Conservation (phyloP, 352 stramenopile genomes). For the Globisporangium carolinianum region DNA sequence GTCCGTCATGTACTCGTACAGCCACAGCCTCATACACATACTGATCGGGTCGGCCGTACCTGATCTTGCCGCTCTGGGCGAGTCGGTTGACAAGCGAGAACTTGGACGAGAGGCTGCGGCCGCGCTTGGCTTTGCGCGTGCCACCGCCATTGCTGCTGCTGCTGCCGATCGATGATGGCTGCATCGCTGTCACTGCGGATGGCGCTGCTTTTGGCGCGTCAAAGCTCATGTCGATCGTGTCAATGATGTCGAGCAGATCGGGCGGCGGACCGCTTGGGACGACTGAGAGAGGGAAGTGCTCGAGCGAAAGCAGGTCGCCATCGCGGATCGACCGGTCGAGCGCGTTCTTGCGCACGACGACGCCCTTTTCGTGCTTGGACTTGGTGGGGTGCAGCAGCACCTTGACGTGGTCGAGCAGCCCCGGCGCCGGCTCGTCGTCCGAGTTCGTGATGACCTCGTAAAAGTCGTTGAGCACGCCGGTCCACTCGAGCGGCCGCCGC, state of each 20-base stretch:
- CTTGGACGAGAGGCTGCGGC: conserved; percentile 74
- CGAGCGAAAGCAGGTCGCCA: conserved; percentile 66
- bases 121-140: conserved; percentile 58
- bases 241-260: conserved; percentile 63
- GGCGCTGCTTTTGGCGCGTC: conserved; percentile 23
- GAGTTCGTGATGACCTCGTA: conserved; percentile 80
- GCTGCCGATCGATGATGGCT: conserved; percentile 3
- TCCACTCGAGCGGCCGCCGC: conserved; percentile 72
- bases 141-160: not conserved
- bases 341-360: conserved; percentile 58
- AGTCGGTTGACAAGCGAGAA: conserved; percentile 85
- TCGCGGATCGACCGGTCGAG: conserved; percentile 79
- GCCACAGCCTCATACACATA: not conserved
- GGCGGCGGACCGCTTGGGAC: conserved; percentile 20
- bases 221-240: conserved; percentile 58
- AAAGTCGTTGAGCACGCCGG: conserved; percentile 67
- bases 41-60: conserved; percentile 16
- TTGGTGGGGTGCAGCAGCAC: conserved; percentile 77
- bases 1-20: not conserved
- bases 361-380: conserved; percentile 74
- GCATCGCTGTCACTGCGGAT: conserved; percentile 7
- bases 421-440: conserved; percentile 59
- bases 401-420: conserved; percentile 57
- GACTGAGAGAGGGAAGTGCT: conserved; percentile 34
- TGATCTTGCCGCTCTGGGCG: conserved; percentile 71